Evolutionary conservation across 345 rosid species (phyloP).

Genomic region (Lepidium aucheri): DNA sequence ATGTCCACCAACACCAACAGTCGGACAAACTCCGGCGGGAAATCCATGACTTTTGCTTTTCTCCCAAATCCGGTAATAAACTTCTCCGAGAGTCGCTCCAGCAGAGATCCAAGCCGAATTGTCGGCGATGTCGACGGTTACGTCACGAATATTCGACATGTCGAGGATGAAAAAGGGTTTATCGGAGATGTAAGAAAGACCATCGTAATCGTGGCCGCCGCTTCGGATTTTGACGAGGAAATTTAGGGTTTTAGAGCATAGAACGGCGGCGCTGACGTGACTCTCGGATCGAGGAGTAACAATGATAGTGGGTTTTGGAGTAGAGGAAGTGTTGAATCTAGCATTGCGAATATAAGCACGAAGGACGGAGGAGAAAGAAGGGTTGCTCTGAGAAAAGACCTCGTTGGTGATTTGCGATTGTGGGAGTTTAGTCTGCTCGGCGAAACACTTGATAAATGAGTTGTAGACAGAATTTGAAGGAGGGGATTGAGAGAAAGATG

Average conservation of each 20-base stretch:
- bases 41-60: slow-evolving; percentile 37
- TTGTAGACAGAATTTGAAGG: slow-evolving; percentile 22
- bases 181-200: slow-evolving; percentile 44
- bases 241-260: slow-evolving; percentile 39
- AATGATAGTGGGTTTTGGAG: slow-evolving; percentile 42
- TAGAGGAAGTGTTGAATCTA: slow-evolving; percentile 39
- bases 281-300: slow-evolving; percentile 41
- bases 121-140: slow-evolving; percentile 18
- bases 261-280: slow-evolving; percentile 49
- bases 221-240: slow-evolving; percentile 44
- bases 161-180: slow-evolving; percentile 51
- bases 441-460: slow-evolving; percentile 37
- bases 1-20: slow-evolving; percentile 67
- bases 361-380: slow-evolving; percentile 38
- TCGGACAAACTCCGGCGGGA: slow-evolving; percentile 59
- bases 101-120: slow-evolving; percentile 44
- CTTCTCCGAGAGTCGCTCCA: slow-evolving; percentile 57
- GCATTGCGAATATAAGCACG: slow-evolving; percentile 52
- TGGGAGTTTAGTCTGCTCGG: slow-evolving; percentile 17
- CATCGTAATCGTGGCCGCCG: slow-evolving; percentile 57
- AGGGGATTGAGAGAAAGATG: slow-evolving; percentile 8
- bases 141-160: slow-evolving; percentile 36
- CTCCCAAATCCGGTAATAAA: slow-evolving; percentile 39
- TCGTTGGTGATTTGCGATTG: slow-evolving; percentile 20
- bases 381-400: slow-evolving; percentile 28